Percentiles rank a stretch among this genome's conserved stretches.
phyloP scores from a whole-genome alignment of 2,329 filamentous ascomycete genomes.

The Mycogone perniciosa region DNA sequence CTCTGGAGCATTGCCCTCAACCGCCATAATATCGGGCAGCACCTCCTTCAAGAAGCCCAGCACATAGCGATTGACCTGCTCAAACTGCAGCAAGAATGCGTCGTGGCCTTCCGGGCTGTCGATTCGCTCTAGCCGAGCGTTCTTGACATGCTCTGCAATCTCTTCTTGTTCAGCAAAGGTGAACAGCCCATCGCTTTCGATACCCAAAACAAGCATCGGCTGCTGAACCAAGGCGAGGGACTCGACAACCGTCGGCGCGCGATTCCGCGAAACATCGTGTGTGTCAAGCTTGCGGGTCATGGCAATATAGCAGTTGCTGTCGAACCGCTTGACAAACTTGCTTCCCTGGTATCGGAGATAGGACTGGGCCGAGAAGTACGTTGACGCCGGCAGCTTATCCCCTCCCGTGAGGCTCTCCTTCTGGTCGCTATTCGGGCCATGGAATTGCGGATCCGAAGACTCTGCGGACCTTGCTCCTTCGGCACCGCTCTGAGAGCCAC shows the following conservation, averaged over 20 bases:
- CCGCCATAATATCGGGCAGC: slow-evolving; percentile 81
- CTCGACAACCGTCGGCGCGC: slow-evolving; percentile 60
- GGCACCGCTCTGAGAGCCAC: slow-evolving; percentile 24
- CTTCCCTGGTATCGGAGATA: slow-evolving; percentile 94
- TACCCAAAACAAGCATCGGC: slow-evolving; percentile 84
- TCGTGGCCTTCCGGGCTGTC: slow-evolving; percentile 94
- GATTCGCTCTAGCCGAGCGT: slow-evolving; percentile 75
- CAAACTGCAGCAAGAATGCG: slow-evolving; percentile 92
- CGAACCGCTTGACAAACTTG: slow-evolving; percentile 96
- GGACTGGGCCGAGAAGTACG: slow-evolving; percentile 97
- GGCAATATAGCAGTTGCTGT: slow-evolving; percentile 98
- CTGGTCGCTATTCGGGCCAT: slow-evolving; percentile 45
- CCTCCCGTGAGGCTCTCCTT: slow-evolving; percentile 43
- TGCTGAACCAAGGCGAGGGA: slow-evolving; percentile 80
- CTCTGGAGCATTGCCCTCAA: slow-evolving; percentile 44
- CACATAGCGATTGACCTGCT: slow-evolving; percentile 89
- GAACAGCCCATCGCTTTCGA: slow-evolving; percentile 92
- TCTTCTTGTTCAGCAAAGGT: slow-evolving; percentile 96
- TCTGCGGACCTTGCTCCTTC: slow-evolving; percentile 19
- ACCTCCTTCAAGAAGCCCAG: slow-evolving; percentile 76
- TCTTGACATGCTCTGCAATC: slow-evolving; percentile 71
- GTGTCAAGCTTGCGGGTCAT: slow-evolving; percentile 98
- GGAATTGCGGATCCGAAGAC: slow-evolving; percentile 58
- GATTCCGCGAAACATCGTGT: slow-evolving; percentile 82
- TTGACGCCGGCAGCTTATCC: slow-evolving; percentile 53